These are phyloP conservation scores for Suhomyces ambrosiae DNA, from an alignment of 1,139 yeast species.

Conservation along the genomic window DNA sequence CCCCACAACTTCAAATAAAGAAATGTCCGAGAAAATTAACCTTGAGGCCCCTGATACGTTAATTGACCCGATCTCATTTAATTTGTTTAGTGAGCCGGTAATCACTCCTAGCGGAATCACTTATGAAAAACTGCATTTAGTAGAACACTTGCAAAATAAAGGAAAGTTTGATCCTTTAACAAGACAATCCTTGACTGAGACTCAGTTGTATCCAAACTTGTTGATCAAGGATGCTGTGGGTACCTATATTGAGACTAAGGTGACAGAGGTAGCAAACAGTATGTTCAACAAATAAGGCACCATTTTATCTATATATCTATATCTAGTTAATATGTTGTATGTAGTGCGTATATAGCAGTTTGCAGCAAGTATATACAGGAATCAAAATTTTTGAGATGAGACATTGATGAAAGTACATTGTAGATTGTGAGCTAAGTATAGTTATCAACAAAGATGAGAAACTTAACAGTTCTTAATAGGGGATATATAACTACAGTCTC, in stretches of 20 bases:
- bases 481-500: constrained; percentile 55
- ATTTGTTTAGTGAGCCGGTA: constrained; percentile 49
- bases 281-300: neutral
- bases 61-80: constrained; percentile 51
- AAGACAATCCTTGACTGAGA: constrained; percentile 36
- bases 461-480: constrained; percentile 57
- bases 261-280: neutral
- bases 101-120: constrained; percentile 53
- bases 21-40: constrained; percentile 13
- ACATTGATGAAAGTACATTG: no score
- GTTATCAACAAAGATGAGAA: no score
- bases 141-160: constrained; percentile 38
- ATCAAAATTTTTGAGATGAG: constrained; percentile 15
- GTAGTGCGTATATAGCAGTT: no score
- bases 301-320: no score
- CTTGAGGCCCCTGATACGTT: constrained; percentile 46
- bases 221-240: constrained; percentile 45
- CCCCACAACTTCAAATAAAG: constrained; percentile 1
- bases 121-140: constrained; percentile 43
- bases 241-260: constrained; percentile 18
- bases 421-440: no score
- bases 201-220: constrained; percentile 47
- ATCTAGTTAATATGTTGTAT: no score
- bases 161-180: constrained; percentile 45
- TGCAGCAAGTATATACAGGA: constrained; percentile 7